Percentiles rank a stretch among this genome's conserved stretches.
Conservation (phyloP, 352 stramenopile genomes). For the Phytophthora multivora region DNA sequence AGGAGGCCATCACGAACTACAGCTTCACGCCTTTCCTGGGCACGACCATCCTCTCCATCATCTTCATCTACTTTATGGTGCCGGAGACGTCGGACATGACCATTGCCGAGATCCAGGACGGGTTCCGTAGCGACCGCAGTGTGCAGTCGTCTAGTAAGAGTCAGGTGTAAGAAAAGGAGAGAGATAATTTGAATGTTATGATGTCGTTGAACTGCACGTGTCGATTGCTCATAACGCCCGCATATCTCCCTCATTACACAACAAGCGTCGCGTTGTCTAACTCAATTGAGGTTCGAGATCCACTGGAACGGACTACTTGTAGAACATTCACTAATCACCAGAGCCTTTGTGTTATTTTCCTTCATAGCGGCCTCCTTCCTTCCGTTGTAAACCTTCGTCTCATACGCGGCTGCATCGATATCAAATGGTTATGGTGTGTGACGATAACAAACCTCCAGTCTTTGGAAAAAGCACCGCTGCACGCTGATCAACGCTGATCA, state of each 20-base stretch:
- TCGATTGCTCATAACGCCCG: background rate
- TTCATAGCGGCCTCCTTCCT: too few species aligned
- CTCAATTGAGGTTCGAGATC: background rate
- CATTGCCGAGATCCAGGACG: slow-evolving; percentile 62
- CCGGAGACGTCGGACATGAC: slow-evolving; percentile 71
- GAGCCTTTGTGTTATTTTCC: too few species aligned
- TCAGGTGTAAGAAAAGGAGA: slow-evolving; percentile 10
- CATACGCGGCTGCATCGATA: background rate
- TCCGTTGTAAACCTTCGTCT: background rate
- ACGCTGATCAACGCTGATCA: background rate
- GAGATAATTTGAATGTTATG: slow-evolving; percentile 4
- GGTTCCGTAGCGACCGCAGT: slow-evolving; percentile 33
- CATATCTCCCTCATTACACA: background rate
- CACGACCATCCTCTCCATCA: slow-evolving; percentile 36
- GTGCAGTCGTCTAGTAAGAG: slow-evolving; percentile 24
- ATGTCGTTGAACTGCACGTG: background rate
- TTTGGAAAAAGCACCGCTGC: background rate
- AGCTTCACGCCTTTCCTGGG: slow-evolving; percentile 57
- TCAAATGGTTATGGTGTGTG: background rate
- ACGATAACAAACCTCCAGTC: background rate
- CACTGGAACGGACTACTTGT: background rate
- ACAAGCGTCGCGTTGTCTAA: background rate
- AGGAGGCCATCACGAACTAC: slow-evolving; percentile 49
- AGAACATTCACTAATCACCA: background rate
- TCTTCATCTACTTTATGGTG: slow-evolving; percentile 51